Base-by-base conservation (phyloP, 2,329 filamentous ascomycete species). In the Trichoderma atroviride region DNA sequence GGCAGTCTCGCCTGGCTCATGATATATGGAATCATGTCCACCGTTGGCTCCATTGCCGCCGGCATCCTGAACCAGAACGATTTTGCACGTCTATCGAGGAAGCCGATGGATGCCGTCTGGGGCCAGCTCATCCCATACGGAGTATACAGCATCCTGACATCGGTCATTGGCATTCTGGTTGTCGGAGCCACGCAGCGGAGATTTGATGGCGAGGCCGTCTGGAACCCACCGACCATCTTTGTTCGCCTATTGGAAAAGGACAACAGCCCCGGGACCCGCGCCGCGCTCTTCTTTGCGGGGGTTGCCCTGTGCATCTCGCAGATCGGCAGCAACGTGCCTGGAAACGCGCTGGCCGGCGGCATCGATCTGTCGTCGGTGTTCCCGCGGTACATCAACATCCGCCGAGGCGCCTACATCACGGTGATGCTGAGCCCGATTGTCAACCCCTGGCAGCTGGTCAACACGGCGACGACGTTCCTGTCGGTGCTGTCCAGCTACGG, bases 31-130 rank as follows among this genome's bases (percentile, higher is more conserved):
- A 75, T 80, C 27, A 78, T 80, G 68, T 79, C 78, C 9, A 81
- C 79, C 0, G 72, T 81, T 19, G 79, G 79, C 5, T 78, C 77
- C 13, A 81, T 81, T 31, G 78, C 80, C 0, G 79, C 79, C 0
- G 80, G 79, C 0, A 81, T 81, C 27, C 74, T 81, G 7, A 81
- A 81, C 70, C 78, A 80, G 53, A 81, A 78, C 52, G 80, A 81
- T 66, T 81, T 79, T 65, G 78, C 80, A 2, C 80, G 80, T 43
- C 74, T 81, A 4, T 75, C 80, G 0, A 74, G 69, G 31, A 72
- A 71, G 2, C 79, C 79, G 0, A 71, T 73, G 5, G 74, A 80
- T 40, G 79, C 80, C 2, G 75, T 80, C 16, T 75, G 75, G 71
- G 80, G 79, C 0, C 80, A 82, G 67, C 72, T 75, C 0, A 61